Evolutionary conservation across 2,329 filamentous ascomycete species (phyloP).

Genomic region (Myriangium duriaei): DNA sequence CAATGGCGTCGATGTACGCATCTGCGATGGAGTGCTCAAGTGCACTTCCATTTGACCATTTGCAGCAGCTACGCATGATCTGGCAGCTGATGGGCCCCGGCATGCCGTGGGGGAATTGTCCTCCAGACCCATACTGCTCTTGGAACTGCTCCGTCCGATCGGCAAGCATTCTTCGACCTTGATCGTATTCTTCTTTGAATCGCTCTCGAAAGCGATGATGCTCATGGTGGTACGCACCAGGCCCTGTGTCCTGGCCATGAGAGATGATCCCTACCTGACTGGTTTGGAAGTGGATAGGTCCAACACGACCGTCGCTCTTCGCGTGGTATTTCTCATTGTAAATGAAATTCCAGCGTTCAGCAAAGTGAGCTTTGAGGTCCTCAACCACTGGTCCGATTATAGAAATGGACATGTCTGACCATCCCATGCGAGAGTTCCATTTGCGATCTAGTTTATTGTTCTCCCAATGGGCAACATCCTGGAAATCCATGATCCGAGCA

Average conservation of each 20-base stretch:
- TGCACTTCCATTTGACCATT: slow-evolving; percentile 48
- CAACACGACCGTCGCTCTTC: slow-evolving; percentile 36
- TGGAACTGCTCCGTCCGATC: slow-evolving; percentile 16
- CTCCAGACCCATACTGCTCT: slow-evolving; percentile 12
- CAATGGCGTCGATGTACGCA: slow-evolving; percentile 71
- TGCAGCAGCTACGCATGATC: slow-evolving; percentile 50
- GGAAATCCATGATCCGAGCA: slow-evolving; percentile 68
- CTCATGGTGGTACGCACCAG: slow-evolving; percentile 17
- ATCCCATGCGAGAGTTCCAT: slow-evolving; percentile 70
- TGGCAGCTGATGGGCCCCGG: slow-evolving; percentile 44
- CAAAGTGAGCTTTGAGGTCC: slow-evolving; percentile 66
- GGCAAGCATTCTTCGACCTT: slow-evolving; percentile 16
- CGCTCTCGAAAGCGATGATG: slow-evolving; percentile 22
- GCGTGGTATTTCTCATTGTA: slow-evolving; percentile 67
- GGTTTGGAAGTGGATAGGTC: slow-evolving; percentile 24
- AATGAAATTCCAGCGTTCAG: slow-evolving; percentile 86
- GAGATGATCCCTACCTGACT: slow-evolving; percentile 25
- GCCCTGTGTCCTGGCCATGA: slow-evolving; percentile 17
- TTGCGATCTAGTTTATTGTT: slow-evolving; percentile 72
- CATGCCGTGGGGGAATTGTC: slow-evolving; percentile 18
- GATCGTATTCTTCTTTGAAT: slow-evolving; percentile 19
- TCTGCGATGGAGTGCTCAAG: slow-evolving; percentile 74
- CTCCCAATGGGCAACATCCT: slow-evolving; percentile 64
- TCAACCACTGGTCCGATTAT: slow-evolving; percentile 62
- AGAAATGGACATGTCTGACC: slow-evolving; percentile 75